Evolutionary conservation across 2,329 filamentous ascomycete species (phyloP).

Genomic region (Stagonosporopsis chrysanthemi): DNA sequence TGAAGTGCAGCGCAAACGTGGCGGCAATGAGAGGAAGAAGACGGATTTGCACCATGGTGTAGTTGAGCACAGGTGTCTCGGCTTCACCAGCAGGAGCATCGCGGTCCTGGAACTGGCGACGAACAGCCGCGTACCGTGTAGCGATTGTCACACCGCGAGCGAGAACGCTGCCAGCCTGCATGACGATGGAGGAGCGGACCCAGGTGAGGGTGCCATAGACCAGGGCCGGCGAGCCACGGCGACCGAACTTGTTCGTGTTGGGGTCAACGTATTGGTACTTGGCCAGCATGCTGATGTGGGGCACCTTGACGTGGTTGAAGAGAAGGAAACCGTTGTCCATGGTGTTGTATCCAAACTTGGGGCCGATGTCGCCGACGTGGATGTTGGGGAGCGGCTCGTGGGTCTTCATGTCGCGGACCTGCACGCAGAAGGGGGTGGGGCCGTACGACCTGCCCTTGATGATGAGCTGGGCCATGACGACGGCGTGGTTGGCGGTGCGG

Average conservation of each 20-base stretch:
- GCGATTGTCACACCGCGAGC: conserved; percentile 81
- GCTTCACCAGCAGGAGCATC: conserved; percentile 67
- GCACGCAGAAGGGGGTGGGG: conserved; percentile 80
- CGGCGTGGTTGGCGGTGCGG: conserved; percentile 76
- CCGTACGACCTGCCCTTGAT: conserved; percentile 73
- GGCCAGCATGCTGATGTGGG: conserved; percentile 76
- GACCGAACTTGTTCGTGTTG: conserved; percentile 71
- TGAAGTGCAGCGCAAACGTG: conserved; percentile 81
- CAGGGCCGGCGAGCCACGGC: conserved; percentile 70
- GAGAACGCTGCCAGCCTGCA: conserved; percentile 74
- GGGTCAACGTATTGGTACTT: conserved; percentile 74
- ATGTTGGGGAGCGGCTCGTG: conserved; percentile 60
- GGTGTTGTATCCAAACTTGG: conserved; percentile 80
- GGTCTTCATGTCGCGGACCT: conserved; percentile 65
- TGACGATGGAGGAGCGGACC: conserved; percentile 75
- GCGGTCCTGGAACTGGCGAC: conserved; percentile 79
- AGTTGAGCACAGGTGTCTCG: conserved; percentile 80
- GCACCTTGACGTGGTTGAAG: conserved; percentile 78
- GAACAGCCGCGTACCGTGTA: conserved; percentile 74
- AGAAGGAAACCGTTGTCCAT: conserved; percentile 85
- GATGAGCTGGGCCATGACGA: conserved; percentile 80
- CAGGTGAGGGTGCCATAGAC: conserved; percentile 80
- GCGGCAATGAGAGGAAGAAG: conserved; percentile 75
- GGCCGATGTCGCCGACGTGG: conserved; percentile 81
- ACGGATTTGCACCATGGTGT: conserved; percentile 80